Evolutionary conservation across 192 early-diverging fungal genomes (phyloP).

Genomic region (Coemansia sp.): DNA sequence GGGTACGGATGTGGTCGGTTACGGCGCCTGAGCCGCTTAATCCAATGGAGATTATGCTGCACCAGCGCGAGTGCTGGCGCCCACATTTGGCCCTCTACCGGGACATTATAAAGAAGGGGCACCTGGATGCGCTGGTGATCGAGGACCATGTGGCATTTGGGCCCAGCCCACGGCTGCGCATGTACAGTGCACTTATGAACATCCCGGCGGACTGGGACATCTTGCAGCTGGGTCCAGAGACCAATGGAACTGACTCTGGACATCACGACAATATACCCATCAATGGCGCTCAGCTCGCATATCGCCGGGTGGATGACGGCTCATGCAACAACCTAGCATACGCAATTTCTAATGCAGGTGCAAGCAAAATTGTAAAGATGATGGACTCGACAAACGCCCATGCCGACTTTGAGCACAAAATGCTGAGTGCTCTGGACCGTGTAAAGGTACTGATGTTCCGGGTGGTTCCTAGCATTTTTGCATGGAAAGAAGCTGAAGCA

Average conservation of each 20-base stretch:
- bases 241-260: constrained; percentile 48
- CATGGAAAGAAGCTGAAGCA: constrained; percentile 26
- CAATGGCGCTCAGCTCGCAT: constrained; percentile 21
- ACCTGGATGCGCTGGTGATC: constrained; percentile 46
- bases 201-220: constrained; percentile 51
- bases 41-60: constrained; percentile 22
- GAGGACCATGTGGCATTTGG: constrained; percentile 51
- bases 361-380: constrained; percentile 35
- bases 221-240: constrained; percentile 42
- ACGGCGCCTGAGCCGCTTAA: constrained; percentile 29
- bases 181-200: constrained; percentile 39
- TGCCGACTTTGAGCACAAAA: constrained; percentile 49
- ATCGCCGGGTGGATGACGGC: constrained; percentile 50
- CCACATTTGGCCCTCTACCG: constrained; percentile 43
- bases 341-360: constrained; percentile 43
- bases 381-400: constrained; percentile 41
- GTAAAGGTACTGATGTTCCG: constrained; percentile 46
- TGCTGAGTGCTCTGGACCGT: constrained; percentile 34
- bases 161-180: constrained; percentile 32
- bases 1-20: constrained; percentile 40
- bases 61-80: constrained; percentile 54
- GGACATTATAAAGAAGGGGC: constrained; percentile 32
- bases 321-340: constrained; percentile 52
- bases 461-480: constrained; percentile 42
- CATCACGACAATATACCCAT: constrained; percentile 45